A percentile compares a stretch with the other conserved stretches of the same genome.
Evolutionary conservation across 495 filamentous ascomycete species (phyloP).

Genomic region (Extremus antarcticus): DNA sequence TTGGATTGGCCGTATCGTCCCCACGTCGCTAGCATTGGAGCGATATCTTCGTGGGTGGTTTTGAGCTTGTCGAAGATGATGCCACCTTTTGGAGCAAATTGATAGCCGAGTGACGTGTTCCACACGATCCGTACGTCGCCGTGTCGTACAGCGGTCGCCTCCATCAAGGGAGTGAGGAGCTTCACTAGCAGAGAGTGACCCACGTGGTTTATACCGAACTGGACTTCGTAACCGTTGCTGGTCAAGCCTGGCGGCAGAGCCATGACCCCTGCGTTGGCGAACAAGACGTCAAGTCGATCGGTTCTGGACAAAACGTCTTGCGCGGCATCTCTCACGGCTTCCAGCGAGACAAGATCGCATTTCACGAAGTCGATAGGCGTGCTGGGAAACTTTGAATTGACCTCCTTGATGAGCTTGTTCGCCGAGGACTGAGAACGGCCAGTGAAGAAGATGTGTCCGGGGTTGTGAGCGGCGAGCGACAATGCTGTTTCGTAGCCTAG

Average conservation of each 20-base stretch:
- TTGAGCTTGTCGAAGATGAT: conserved; percentile 22
- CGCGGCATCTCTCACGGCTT: conserved; percentile 11
- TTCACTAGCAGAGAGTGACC: conserved; percentile 19
- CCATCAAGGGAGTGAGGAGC: conserved; percentile 18
- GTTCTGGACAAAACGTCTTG: conserved; percentile 3
- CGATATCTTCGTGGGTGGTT: conserved; percentile 8
- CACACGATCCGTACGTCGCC: conserved; percentile 37
- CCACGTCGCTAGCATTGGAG: not conserved
- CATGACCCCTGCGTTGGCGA: conserved; percentile 22
- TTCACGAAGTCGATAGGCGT: conserved; percentile 9
- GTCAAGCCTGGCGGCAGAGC: conserved; percentile 14
- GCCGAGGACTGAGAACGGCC: conserved; percentile 15
- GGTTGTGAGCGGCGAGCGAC: conserved; percentile 13
- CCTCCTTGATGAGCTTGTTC: conserved; percentile 7
- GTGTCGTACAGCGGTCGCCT: conserved; percentile 11
- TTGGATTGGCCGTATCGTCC: conserved; percentile 28
- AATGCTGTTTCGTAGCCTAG: conserved; percentile 13
- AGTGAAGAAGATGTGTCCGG: conserved; percentile 16
- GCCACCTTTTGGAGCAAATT: conserved; percentile 21
- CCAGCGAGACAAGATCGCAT: conserved; percentile 19
- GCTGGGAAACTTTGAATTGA: conserved; percentile 1
- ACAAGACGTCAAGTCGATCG: conserved; percentile 14
- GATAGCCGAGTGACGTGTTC: conserved; percentile 33
- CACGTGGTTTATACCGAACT: conserved; percentile 22
- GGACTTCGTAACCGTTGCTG: conserved; percentile 21